These are phyloP conservation scores for Chaetomium fimeti DNA, from an alignment of 495 filamentous ascomycete genomes.

Conservation along the genomic window DNA sequence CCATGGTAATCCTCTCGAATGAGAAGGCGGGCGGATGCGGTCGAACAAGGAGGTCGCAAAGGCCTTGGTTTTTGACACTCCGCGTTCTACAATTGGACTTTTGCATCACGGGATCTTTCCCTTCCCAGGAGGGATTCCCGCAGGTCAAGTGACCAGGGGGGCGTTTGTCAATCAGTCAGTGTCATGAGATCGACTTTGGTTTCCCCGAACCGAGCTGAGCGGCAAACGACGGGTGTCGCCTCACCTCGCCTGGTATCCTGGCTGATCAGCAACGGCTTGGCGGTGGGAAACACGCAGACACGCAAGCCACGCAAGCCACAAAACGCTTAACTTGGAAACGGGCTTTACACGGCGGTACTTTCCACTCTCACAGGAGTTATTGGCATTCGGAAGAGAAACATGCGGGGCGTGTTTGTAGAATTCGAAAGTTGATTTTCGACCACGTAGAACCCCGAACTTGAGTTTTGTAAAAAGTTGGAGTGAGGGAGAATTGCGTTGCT, in stretches of 20 bases:
- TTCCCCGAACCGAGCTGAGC: constrained; percentile 14
- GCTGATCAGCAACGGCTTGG: constrained; percentile 11
- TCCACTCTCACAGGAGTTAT: not conserved
- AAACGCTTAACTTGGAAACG: not conserved
- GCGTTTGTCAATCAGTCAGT: not conserved
- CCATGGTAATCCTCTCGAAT: not conserved
- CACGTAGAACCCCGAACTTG: not conserved
- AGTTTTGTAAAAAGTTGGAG: not conserved
- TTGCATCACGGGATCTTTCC: constrained; percentile 15
- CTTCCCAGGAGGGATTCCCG: constrained; percentile 4
- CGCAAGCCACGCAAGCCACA: constrained; percentile 20
- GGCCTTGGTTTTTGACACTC: constrained; percentile 18
- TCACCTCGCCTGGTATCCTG: constrained; percentile 12
- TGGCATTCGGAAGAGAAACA: not conserved
- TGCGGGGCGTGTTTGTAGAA: not conserved
- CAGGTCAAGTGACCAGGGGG: constrained; percentile 17
- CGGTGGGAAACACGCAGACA: not conserved
- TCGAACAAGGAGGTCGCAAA: constrained; percentile 12
- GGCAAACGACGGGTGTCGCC: constrained; percentile 22
- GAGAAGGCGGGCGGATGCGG: not conserved
- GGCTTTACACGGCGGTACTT: not conserved
- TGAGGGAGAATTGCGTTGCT: not conserved
- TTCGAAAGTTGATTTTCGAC: too few relatives aligned
- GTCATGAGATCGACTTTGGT: constrained; percentile 15
- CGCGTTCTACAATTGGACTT: constrained; percentile 9